phyloP scores from a whole-genome alignment of 331 rosid species.

The Quercus tomentella region DNA sequence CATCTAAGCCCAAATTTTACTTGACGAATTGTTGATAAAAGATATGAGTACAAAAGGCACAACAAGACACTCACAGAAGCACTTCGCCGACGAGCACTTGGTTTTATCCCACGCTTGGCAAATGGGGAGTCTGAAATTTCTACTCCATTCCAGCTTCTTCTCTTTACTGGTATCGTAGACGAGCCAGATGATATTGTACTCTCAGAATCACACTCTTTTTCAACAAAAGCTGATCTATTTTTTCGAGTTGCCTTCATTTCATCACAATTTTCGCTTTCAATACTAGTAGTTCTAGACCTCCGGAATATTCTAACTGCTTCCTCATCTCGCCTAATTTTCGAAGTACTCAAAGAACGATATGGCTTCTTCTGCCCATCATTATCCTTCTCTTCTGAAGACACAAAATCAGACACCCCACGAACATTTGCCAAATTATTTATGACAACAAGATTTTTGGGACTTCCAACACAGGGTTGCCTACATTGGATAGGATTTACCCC shows the following conservation, averaged over 20 bases:
- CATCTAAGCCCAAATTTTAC: not conserved
- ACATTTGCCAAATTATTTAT: conserved; percentile 3
- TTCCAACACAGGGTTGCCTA: conserved; percentile 18
- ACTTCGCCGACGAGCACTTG: conserved; percentile 11
- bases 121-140: conserved; percentile 7
- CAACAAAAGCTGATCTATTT: not conserved
- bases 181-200: conserved; percentile 12
- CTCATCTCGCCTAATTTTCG: not conserved
- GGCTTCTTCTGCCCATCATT: conserved; percentile 2
- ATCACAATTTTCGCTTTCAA: not conserved
- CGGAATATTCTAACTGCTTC: not conserved
- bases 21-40: not conserved
- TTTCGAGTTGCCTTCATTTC: not conserved
- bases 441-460: conserved; percentile 23
- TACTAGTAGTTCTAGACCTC: not conserved
- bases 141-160: conserved; percentile 30
- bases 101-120: conserved; percentile 15
- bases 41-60: not conserved
- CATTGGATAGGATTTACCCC: conserved; percentile 26
- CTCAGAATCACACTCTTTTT: conserved; percentile 14
- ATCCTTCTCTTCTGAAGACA: not conserved
- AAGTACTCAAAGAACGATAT: conserved; percentile 17
- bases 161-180: not conserved
- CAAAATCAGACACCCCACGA: not conserved
- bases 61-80: conserved; percentile 19